Base-by-base conservation (phyloP, 805 yeast species). In the Candida pseudoglaebosa region DNA sequence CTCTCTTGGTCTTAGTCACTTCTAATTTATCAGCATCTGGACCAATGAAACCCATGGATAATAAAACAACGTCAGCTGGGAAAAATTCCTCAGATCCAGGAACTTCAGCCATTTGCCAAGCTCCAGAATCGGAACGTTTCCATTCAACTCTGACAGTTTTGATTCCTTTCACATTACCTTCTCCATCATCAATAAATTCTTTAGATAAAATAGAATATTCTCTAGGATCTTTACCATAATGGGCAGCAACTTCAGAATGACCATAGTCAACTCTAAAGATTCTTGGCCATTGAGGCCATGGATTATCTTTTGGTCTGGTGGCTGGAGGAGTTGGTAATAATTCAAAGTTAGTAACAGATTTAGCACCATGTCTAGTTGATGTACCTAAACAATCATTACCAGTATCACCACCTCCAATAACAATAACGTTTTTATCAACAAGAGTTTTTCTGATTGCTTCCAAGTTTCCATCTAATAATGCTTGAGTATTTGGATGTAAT, bases 211-310 rank as follows among this genome's bases (percentile, higher is more conserved):
- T 91, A 57, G 95, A 85, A 69, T 89, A 91, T 62, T 93, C 96
- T 70, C 99, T 84, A 41, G 98, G 98, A 64, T 91, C 99, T 65
- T 83, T 84, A 48, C 98, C 98, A 61, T 90, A 91, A 64, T 90
- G 96, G 36, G 86, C 85, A 43, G 84, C 77, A 42, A 93, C 98
- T 66, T 91, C 99, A 47, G 90, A 76, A 67, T 91, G 99, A 51
- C 99, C 99, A 59, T 91, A 91, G 70, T 91, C 99, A 43, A 91
- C 95, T 57, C 98, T 80, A 84, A 93, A 91, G 55, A 93, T 79
- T 61, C 96, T 77, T 51, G 99, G 98, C 98, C 98, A 91, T 70
- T 91, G 99, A 32, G 99, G 99, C 99, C 99, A 91, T 65, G 99
- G 98, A 67, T 91, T 91, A 67, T 93, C 97, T 67, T 80, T 85